Conservation (phyloP, 768 basidiomycete genomes). For the Mycena galopus region DNA sequence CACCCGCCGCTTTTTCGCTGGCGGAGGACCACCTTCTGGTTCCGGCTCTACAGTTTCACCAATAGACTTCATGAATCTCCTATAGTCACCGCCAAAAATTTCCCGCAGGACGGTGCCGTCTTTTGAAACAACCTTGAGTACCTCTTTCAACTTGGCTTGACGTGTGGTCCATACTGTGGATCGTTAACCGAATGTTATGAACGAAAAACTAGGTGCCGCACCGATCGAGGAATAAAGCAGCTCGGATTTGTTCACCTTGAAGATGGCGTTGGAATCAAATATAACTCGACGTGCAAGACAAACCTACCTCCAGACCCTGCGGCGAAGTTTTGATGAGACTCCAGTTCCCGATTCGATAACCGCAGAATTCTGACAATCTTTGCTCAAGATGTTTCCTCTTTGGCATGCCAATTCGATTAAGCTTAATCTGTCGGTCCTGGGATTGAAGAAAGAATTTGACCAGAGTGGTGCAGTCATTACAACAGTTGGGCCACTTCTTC, state of each 20-base stretch:
- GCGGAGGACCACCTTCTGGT: constrained; percentile 7
- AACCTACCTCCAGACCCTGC: constrained; percentile 9
- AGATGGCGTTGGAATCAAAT: neutral
- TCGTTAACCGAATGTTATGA: neutral
- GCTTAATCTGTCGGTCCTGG: constrained; percentile 4
- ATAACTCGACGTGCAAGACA: neutral
- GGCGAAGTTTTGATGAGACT: neutral
- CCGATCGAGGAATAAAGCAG: constrained; percentile 11
- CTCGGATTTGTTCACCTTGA: constrained; percentile 22
- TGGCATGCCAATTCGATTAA: neutral
- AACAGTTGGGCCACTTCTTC: neutral
- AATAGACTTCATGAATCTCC: neutral
- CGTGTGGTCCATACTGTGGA: neutral
- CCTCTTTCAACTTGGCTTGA: constrained; percentile 10
- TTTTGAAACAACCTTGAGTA: neutral
- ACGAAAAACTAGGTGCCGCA: neutral
- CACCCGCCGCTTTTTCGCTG: constrained; percentile 14
- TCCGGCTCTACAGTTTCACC: neutral
- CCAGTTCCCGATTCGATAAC: constrained; percentile 18
- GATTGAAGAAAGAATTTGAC: constrained; percentile 16
- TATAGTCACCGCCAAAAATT: constrained; percentile 9
- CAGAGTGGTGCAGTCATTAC: neutral
- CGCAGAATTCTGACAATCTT: constrained; percentile 7
- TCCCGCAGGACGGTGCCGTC: neutral
- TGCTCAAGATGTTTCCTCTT: constrained; percentile 10